Base-by-base conservation (phyloP, 768 basidiomycete genomes). In the Dioszegia crocea region DNA sequence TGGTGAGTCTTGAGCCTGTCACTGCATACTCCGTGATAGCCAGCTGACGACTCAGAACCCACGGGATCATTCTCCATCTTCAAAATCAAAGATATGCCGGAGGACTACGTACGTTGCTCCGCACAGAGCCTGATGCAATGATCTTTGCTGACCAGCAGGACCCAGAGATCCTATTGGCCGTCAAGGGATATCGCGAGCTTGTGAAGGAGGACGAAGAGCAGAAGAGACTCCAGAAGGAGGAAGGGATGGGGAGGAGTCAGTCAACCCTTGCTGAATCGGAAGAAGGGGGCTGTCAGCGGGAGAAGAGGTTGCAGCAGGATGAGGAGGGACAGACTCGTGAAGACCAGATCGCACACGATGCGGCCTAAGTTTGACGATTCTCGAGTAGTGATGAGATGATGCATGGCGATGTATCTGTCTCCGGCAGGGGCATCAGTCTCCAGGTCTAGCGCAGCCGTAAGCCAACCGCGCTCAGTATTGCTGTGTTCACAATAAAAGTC, bases 1-100 rank as follows among this genome's bases (percentile, higher is more conserved):
- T 29, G 54, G 54, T 56, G 29, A 30, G 54, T 56, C 26, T 17
- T 26, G 4, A 16, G 31, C 27, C 6, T 29, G 39, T 4, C 4
- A 3, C 16, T 9, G n/a, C 21, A 19, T 14, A 3, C 17, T 36
- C 14, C 3, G n/a, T n/a, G n/a, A n/a, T n/a, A 12, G 39, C 26
- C 24, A 38, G 43, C 38, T 55, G 53, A 43, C n/a, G 10, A 2
- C 3, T 17, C 54, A 56, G 62, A 63, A 47, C 56, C 63, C 8
- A 64, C 59, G 3, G 63, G 63, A 0, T 33, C 27, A 21, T 64
- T 64, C 56, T 46, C 59, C 1, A 57, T 64, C 43, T 64, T 61
- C 59, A 64, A 61, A 33, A 47, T 23, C 46, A 38, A n/a, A 16
- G 59, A 64, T 54, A 44, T 47, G 33, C 63, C 63, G 1, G 27